phyloP scores from a whole-genome alignment of 345 rosid genomes.

The Eutrema heterophyllum region DNA sequence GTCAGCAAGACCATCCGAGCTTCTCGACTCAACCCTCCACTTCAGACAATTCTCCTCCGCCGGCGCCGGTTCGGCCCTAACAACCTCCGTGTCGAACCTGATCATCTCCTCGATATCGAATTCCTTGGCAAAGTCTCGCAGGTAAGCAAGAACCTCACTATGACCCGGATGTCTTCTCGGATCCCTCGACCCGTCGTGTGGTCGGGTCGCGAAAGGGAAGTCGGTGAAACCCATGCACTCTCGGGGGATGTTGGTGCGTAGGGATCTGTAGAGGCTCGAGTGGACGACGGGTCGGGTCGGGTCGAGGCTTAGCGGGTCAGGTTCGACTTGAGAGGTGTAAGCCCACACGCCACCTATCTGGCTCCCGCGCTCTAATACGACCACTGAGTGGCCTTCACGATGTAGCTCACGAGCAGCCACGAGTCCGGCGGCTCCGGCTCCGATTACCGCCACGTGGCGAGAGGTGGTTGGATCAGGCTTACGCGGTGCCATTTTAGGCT shows the following conservation, averaged over 20 bases:
- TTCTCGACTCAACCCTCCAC: conserved; percentile 58
- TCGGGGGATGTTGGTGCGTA: conserved; percentile 86
- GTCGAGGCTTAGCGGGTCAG: conserved; percentile 68
- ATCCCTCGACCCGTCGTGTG: conserved; percentile 38
- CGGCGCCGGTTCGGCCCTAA: conserved; percentile 20
- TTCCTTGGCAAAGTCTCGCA: conserved; percentile 59
- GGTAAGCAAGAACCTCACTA: conserved; percentile 58
- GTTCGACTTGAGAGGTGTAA: conserved; percentile 56
- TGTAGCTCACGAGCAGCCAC: conserved; percentile 76
- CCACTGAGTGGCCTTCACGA: conserved; percentile 73
- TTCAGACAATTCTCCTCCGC: conserved; percentile 28
- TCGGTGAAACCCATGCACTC: conserved; percentile 82
- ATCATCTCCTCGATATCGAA: conserved; percentile 63
- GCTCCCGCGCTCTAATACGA: conserved; percentile 59
- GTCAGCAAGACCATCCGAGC: not conserved
- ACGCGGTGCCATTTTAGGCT: conserved; percentile 17
- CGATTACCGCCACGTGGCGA: conserved; percentile 73
- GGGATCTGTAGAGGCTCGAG: conserved; percentile 67
- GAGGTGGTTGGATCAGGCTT: not conserved
- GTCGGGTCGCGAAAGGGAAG: conserved; percentile 55
- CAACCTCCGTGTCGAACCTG: conserved; percentile 62
- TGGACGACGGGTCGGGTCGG: conserved; percentile 56
- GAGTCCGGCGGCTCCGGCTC: conserved; percentile 90
- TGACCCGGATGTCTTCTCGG: conserved; percentile 77
- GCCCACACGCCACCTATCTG: conserved; percentile 87